A percentile compares a stretch with the other conserved stretches of the same genome.
These are phyloP conservation scores for Fusarium gaditjirri DNA, from an alignment of 2,329 filamentous ascomycete species.

Conservation along the genomic window DNA sequence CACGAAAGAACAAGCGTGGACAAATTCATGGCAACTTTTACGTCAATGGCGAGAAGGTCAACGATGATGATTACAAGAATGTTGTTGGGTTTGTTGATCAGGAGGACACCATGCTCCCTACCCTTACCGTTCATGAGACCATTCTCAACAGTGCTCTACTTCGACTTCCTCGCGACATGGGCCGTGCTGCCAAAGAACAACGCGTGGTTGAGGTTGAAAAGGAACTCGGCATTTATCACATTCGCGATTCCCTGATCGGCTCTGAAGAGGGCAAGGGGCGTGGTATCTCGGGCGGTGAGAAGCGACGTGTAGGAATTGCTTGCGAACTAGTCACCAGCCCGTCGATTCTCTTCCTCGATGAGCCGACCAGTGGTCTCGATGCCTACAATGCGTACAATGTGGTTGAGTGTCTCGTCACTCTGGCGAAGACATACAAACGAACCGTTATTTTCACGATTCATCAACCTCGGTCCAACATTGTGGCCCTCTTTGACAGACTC, in stretches of 20 bases:
- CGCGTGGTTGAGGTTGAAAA: conserved; percentile 92
- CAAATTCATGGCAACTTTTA: conserved; percentile 82
- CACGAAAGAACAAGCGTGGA: conserved; percentile 96
- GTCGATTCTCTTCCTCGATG: conserved; percentile 95
- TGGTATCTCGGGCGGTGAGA: conserved; percentile 97
- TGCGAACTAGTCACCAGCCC: conserved; percentile 98
- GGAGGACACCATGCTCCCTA: conserved; percentile 96
- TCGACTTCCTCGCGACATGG: conserved; percentile 93
- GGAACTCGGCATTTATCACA: conserved; percentile 93
- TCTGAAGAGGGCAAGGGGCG: conserved; percentile 94
- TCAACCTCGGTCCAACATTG: conserved; percentile 97
- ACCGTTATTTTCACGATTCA: conserved; percentile 99
- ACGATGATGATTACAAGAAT: conserved; percentile 85
- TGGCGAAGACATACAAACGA: conserved; percentile 96
- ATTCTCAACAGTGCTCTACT: conserved; percentile 94
- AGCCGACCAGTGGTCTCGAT: conserved; percentile 95
- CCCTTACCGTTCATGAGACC: conserved; percentile 96
- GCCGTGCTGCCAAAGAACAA: conserved; percentile 85
- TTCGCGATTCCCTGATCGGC: conserved; percentile 93
- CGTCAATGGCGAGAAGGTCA: conserved; percentile 91
- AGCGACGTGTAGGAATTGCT: conserved; percentile 94
- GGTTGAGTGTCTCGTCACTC: conserved; percentile 90
- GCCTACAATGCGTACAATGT: conserved; percentile 99
- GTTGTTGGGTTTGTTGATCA: conserved; percentile 98
- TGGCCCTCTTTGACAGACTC: conserved; percentile 95